Conservation (phyloP, 1,284 basidiomycete species). For the Marasmius sp. region DNA sequence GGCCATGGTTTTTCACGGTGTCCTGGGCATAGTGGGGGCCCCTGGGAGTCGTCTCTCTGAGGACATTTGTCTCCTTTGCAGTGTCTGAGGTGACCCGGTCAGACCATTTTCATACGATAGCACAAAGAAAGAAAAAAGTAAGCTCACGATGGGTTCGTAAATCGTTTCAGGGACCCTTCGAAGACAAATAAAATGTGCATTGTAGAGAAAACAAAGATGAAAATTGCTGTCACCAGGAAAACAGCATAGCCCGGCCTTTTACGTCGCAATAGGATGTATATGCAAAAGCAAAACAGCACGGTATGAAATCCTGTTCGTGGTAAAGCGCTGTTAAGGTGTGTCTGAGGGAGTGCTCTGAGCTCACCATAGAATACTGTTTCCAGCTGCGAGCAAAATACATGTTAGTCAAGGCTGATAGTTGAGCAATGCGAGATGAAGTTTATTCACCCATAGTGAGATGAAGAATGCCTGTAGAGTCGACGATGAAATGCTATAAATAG, state of each 20-base stretch:
- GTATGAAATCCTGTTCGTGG: conserved; percentile 3
- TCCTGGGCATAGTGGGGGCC: background rate
- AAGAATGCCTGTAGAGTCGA: conserved; percentile 2
- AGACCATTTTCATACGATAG: no score
- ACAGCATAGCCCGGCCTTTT: conserved; percentile 5
- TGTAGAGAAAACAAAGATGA: conserved; percentile 7
- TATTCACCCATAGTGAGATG: conserved; percentile 9
- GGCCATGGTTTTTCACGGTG: background rate
- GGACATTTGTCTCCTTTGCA: no score
- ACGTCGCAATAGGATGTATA: conserved; percentile 5
- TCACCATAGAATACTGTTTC: conserved; percentile 11
- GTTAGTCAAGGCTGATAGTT: background rate
- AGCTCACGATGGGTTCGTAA: background rate
- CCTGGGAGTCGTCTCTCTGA: no score
- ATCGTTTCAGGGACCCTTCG: background rate
- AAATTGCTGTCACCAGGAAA: conserved; percentile 1
- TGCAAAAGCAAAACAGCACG: conserved; percentile 7
- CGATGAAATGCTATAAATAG: no score
- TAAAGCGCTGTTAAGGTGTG: background rate
- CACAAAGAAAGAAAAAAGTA: background rate
- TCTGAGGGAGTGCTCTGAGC: background rate
- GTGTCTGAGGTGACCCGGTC: no score
- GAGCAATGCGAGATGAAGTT: background rate
- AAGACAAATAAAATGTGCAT: conserved; percentile 1
- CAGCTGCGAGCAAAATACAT: background rate